Conservation (phyloP, 257 asterid species). For the Primulina tabacum region DNA sequence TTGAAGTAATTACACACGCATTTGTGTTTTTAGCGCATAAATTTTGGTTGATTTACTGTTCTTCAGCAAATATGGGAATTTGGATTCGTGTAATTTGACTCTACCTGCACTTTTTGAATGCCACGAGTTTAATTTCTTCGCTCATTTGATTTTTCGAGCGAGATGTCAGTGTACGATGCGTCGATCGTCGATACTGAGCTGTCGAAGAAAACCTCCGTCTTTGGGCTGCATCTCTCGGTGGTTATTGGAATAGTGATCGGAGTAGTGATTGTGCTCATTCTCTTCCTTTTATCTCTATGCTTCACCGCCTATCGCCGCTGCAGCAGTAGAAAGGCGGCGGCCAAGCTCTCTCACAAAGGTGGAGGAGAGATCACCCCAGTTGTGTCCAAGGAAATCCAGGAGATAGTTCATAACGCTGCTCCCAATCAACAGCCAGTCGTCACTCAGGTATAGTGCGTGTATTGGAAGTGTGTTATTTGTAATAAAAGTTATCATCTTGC, state of each 20-base stretch:
- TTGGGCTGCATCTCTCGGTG: conserved; percentile 77
- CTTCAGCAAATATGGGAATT: not conserved
- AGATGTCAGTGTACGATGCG: conserved; percentile 68
- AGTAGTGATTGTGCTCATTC: conserved; percentile 68
- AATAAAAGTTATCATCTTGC: not conserved
- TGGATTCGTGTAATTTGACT: too few species aligned
- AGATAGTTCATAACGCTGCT: conserved; percentile 53
- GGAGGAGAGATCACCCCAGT: conserved; percentile 50
- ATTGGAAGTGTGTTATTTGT: not conserved
- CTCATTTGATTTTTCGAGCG: not conserved
- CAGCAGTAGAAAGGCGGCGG: conserved; percentile 16
- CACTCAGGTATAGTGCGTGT: conserved; percentile 39
- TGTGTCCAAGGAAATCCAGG: conserved; percentile 72
- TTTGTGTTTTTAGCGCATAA: not conserved
- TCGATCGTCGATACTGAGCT: conserved; percentile 59
- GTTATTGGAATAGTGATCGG: conserved; percentile 87
- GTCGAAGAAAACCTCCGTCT: conserved; percentile 73
- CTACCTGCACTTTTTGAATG: not conserved
- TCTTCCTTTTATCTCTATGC: conserved; percentile 75
- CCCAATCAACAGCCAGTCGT: conserved; percentile 58
- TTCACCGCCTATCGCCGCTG: conserved; percentile 76
- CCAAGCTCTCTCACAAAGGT: not conserved
- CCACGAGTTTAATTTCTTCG: not conserved
- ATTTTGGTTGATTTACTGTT: not conserved
- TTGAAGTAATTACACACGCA: not conserved